Evolutionary conservation across 768 basidiomycete species (phyloP).

Genomic region (Hydnomerulius pinastri): DNA sequence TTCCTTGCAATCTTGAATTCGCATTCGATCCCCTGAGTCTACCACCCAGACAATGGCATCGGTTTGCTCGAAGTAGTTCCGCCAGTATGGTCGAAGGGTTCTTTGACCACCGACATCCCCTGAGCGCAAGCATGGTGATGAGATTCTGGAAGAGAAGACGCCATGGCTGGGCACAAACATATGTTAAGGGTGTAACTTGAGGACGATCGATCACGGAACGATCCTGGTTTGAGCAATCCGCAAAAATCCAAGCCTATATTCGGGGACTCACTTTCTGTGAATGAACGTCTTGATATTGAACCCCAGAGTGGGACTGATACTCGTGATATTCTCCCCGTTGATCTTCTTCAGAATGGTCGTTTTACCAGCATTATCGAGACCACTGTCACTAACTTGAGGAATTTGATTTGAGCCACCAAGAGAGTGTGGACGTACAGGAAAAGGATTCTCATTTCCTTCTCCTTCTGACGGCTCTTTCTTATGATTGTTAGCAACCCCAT

Average conservation of each 20-base stretch:
- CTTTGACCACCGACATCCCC: constrained; percentile 99
- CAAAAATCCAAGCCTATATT: constrained; percentile 21
- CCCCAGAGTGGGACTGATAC: constrained; percentile 90
- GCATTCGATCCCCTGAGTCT: constrained; percentile 88
- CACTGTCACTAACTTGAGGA: constrained; percentile 50
- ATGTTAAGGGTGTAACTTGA: constrained; percentile 46
- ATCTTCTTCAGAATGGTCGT: constrained; percentile 97
- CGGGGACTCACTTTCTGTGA: constrained; percentile 72
- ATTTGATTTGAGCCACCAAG: constrained; percentile 4
- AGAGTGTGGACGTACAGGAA: constrained; percentile 66
- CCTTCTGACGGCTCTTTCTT: constrained; percentile 92
- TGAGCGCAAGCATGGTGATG: constrained; percentile 75
- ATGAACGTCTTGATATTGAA: constrained; percentile 99
- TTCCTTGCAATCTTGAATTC: constrained; percentile 86
- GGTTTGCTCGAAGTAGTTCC: constrained; percentile 98
- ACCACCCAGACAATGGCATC: constrained; percentile 99
- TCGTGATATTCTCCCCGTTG: constrained; percentile 86
- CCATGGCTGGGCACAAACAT: constrained; percentile 30
- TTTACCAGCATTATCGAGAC: constrained; percentile 98
- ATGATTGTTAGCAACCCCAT: constrained; percentile 98
- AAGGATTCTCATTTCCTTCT: constrained; percentile 93
- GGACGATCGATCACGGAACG: constrained; percentile 26
- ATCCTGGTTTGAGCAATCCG: constrained; percentile 18
- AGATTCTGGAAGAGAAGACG: constrained; percentile 39
- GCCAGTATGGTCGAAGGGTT: constrained; percentile 95